Base-by-base conservation (phyloP, 352 stramenopile species). In the Elongisporangium prolatum region DNA sequence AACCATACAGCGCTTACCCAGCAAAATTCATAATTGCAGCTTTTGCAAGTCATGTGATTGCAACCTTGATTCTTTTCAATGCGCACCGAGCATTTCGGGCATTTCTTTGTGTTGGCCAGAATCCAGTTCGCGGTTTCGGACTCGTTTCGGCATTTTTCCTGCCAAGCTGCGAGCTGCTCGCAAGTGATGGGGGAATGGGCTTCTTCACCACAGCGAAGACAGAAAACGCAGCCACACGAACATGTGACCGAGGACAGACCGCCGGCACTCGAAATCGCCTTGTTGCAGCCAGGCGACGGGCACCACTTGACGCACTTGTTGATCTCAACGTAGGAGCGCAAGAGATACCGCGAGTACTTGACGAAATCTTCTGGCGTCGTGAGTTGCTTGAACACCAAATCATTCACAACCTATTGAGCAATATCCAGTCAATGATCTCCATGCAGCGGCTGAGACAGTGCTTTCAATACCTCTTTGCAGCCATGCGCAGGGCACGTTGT, bases 51-150 rank as follows among this genome's bases (percentile, higher is more conserved):
- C 94, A 99, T 99, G 86, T 99, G 97, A 75, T 99, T 99, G 79
- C 97, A 99, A 21, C 98, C 98, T 64, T 99, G 96, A 74, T 99
- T 99, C 78, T 99, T 99, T 75, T 99, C 97, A 71, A 99, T 99
- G 54, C 97, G 91, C 61, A 96, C 97, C 20, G 84, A 86, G 76
- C 98, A 99, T 74, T 99, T 99, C 11, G 98, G 98, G 75, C 98
- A 99, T 57, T 97, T 97, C 80, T 99, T 99, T 37, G 97, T 99
- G 80, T 99, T 99, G 34, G 97, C 97, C 10, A 99, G 68, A 53
- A 99, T 99, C 97, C 97, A 99, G 74, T 99, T 99, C 50, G 97
- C 97, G 21, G 97, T 99, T 78, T 99, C 97, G 9, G 86, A 98
- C 73, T 99, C 97, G 57, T 99, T 99, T 28, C 84, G 70, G 74